phyloP scores from a whole-genome alignment of 257 asterid genomes.

The Solanum pinnatisectum region DNA sequence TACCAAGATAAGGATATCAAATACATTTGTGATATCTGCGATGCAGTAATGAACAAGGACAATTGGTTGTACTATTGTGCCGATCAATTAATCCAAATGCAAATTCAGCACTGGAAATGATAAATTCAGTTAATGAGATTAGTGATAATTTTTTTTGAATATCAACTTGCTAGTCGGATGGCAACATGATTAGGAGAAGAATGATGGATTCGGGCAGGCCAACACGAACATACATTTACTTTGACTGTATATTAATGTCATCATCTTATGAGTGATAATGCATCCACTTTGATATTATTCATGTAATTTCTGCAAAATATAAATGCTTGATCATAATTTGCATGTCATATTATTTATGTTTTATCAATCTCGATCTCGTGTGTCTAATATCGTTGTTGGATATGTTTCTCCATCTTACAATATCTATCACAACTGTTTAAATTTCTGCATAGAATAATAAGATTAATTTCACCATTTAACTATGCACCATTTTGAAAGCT shows the following conservation, averaged over 20 bases:
- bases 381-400: not conserved
- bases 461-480: too few relatives aligned
- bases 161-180: not conserved
- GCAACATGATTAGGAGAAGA: not conserved
- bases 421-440: not conserved
- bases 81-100: not conserved
- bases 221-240: not conserved
- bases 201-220: not conserved
- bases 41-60: not conserved
- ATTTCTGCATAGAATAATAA: not conserved
- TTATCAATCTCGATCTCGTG: not conserved
- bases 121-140: not conserved
- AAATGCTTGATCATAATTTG: not conserved
- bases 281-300: not conserved
- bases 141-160: not conserved
- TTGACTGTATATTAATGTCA: not conserved
- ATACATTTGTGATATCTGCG: slow-evolving; percentile 10
- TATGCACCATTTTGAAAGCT: too few relatives aligned
- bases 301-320: not conserved
- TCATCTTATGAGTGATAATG: not conserved
- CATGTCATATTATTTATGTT: not conserved
- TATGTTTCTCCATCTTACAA: not conserved
- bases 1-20: not conserved
- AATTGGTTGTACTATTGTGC: slow-evolving; percentile 18
- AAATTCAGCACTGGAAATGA: not conserved